These are phyloP conservation scores for Zymoseptoria brevis DNA, from an alignment of 2,329 filamentous ascomycete species.

Conservation along the genomic window DNA sequence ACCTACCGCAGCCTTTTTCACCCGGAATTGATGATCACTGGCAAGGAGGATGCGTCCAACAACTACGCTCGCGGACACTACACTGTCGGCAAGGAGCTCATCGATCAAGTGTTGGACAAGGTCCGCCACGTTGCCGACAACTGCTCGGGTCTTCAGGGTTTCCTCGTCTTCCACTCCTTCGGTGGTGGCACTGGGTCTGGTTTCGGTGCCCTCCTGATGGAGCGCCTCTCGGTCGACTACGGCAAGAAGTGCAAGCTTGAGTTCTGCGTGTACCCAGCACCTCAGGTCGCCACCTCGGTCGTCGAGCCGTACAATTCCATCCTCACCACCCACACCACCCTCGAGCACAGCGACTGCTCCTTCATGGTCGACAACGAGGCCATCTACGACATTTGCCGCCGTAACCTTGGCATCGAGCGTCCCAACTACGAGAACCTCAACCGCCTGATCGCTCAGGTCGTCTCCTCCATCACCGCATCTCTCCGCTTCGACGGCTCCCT, in stretches of 20 bases:
- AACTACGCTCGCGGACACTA: slow-evolving; percentile 99
- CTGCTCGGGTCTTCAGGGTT: slow-evolving; percentile 96
- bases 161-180: slow-evolving; percentile 99
- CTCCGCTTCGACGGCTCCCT: slow-evolving; percentile 97
- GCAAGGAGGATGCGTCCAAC: slow-evolving; percentile 99
- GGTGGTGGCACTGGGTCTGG: slow-evolving; percentile 98
- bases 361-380: slow-evolving; percentile 99
- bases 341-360: slow-evolving; percentile 98
- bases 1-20: slow-evolving; percentile 95
- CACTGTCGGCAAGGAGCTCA: slow-evolving; percentile 98
- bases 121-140: slow-evolving; percentile 95
- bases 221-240: slow-evolving; percentile 97
- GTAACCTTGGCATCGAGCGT: slow-evolving; percentile 93
- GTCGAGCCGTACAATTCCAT: slow-evolving; percentile 99
- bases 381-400: slow-evolving; percentile 98
- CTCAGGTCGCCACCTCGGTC: slow-evolving; percentile 92
- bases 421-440: slow-evolving; percentile 99
- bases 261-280: slow-evolving; percentile 98
- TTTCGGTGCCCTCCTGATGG: slow-evolving; percentile 97
- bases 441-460: slow-evolving; percentile 96
- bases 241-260: slow-evolving; percentile 99
- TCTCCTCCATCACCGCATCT: slow-evolving; percentile 96
- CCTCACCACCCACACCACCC: slow-evolving; percentile 95
- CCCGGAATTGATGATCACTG: slow-evolving; percentile 98
- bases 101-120: slow-evolving; percentile 96